phyloP scores from a whole-genome alignment of 2,329 filamentous ascomycete genomes.

The Pestalotiopsis sp. region DNA sequence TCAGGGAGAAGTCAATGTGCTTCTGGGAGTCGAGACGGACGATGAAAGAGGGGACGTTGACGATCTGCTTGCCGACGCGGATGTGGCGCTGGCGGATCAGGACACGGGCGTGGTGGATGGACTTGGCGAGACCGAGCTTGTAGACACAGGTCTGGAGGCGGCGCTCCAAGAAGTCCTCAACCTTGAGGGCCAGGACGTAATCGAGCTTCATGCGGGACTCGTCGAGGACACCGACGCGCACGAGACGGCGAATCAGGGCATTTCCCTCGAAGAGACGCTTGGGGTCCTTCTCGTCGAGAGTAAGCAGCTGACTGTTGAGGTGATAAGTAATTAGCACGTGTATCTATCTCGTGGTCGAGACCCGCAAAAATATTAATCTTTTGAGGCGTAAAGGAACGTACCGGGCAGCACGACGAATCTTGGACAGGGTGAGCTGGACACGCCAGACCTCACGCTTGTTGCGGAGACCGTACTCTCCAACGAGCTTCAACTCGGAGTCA shows the following conservation, averaged over 20 bases:
- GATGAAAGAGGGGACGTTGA: constrained; percentile 99
- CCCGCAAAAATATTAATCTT: not conserved
- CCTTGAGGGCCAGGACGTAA: constrained; percentile 99
- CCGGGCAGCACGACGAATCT: constrained; percentile 99
- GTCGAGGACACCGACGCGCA: constrained; percentile 99
- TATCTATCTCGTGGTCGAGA: not conserved
- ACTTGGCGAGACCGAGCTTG: constrained; percentile 99
- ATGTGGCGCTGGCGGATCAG: constrained; percentile 99
- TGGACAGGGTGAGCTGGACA: constrained; percentile 98
- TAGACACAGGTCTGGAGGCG: constrained; percentile 99
- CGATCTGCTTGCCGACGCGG: constrained; percentile 99
- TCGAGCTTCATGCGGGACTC: constrained; percentile 99
- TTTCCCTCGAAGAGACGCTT: constrained; percentile 99
- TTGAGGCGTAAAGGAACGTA: constrained; percentile 49
- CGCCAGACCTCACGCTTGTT: constrained; percentile 99
- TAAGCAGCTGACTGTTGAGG: constrained; percentile 87
- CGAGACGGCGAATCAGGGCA: constrained; percentile 99
- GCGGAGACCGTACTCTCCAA: constrained; percentile 99
- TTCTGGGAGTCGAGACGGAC: constrained; percentile 99
- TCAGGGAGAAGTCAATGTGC: constrained; percentile 99
- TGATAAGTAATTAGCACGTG: constrained; percentile 14
- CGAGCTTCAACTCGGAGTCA: constrained; percentile 99
- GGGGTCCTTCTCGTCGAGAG: constrained; percentile 99
- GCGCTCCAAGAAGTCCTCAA: constrained; percentile 99
- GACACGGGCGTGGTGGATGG: constrained; percentile 99